Evolutionary conservation across 352 stramenopile genomes (phyloP).

Genomic region (Stramenopiles sp.): DNA sequence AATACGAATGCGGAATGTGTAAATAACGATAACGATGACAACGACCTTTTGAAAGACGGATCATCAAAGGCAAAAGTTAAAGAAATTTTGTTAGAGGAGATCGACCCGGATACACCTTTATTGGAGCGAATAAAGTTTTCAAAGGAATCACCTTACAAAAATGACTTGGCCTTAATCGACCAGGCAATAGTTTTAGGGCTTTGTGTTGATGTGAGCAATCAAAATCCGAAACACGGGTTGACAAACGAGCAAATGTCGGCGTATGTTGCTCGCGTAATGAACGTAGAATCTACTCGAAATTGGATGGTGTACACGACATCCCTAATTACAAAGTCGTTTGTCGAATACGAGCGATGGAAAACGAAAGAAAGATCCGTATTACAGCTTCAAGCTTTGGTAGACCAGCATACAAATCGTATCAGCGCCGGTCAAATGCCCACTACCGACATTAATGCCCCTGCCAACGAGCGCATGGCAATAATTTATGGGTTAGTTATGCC

Average conservation of each 20-base stretch:
- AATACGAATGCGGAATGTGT: no score
- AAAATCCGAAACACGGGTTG: constrained; percentile 74
- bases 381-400: constrained; percentile 83
- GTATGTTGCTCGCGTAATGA: constrained; percentile 71
- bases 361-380: constrained; percentile 74
- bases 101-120: constrained; percentile 61
- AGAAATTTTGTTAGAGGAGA: constrained; percentile 28
- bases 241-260: constrained; percentile 82
- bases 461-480: constrained; percentile 62
- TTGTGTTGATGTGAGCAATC: constrained; percentile 90
- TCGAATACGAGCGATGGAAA: constrained; percentile 77
- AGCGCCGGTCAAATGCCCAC: constrained; percentile 62
- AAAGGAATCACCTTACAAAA: constrained; percentile 36
- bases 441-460: constrained; percentile 67
- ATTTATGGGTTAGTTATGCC: constrained; percentile 76
- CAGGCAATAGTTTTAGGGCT: constrained; percentile 70
- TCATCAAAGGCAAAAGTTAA: neutral
- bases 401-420: constrained; percentile 77
- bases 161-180: constrained; percentile 47
- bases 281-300: constrained; percentile 60
- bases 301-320: constrained; percentile 88
- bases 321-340: constrained; percentile 67
- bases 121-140: constrained; percentile 71
- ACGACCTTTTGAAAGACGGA: constrained; percentile 11
- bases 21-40: no score